A percentile compares a stretch with the other conserved stretches of the same genome.
Conservation (phyloP, 129 eudicot species). For the sunflower (Helianthus annuus) region DNA sequence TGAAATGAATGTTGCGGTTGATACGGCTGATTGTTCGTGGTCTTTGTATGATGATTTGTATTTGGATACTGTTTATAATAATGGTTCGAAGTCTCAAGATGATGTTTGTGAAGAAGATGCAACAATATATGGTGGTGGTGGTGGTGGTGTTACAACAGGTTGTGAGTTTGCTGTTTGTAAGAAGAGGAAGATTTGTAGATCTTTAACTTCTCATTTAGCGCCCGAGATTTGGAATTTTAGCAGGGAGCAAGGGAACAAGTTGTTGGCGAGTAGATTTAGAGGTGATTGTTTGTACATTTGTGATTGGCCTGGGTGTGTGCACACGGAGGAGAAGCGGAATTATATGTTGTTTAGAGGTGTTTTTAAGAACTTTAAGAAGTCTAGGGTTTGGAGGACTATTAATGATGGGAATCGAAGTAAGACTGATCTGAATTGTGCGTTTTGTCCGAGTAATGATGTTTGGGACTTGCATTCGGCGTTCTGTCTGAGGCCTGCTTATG, state of each 20-base stretch:
- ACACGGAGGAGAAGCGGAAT: constrained; percentile 81
- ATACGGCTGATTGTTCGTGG: constrained; percentile 50
- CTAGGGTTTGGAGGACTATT: constrained; percentile 95
- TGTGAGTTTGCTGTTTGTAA: constrained; percentile 35
- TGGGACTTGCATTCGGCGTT: constrained; percentile 97
- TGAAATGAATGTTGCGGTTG: background rate
- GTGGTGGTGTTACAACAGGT: constrained; percentile 13
- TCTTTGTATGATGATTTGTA: constrained; percentile 70
- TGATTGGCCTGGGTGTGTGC: constrained; percentile 97
- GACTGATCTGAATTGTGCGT: constrained; percentile 66
- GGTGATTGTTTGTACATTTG: constrained; percentile 88
- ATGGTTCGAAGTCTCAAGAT: constrained; percentile 33
- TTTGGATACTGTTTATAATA: constrained; percentile 61
- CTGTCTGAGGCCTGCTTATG: constrained; percentile 87
- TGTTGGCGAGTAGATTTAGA: constrained; percentile 84
- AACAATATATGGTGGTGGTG: background rate
- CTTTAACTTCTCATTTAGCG: constrained; percentile 67
- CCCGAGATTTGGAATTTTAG: constrained; percentile 73
- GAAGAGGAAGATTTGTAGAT: constrained; percentile 49
- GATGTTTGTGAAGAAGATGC: constrained; percentile 24
- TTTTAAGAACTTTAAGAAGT: constrained; percentile 75
- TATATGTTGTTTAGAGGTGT: constrained; percentile 90
- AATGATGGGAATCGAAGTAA: constrained; percentile 69
- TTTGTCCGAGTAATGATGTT: constrained; percentile 59
- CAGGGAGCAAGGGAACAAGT: constrained; percentile 86